Evolutionary conservation across 306 rosid genomes (phyloP).

Genomic region (Lathyrus oleraceus): DNA sequence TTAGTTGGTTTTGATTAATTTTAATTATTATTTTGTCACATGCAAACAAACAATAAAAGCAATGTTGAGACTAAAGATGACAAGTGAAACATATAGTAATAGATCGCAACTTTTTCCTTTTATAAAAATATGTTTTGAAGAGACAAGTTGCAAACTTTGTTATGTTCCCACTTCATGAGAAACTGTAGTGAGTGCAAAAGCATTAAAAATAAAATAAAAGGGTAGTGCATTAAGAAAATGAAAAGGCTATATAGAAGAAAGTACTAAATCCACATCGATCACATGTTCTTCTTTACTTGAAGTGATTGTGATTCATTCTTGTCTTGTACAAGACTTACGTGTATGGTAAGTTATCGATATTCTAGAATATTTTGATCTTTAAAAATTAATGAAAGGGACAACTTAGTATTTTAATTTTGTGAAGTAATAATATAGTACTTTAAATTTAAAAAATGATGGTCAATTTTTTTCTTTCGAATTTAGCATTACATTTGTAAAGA

Average conservation of each 20-base stretch:
- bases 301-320: constrained; percentile 25
- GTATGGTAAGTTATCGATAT: constrained; percentile 11
- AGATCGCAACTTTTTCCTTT: constrained; percentile 35
- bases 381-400: background rate
- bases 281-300: constrained; percentile 27
- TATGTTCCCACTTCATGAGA: constrained; percentile 35
- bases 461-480: background rate
- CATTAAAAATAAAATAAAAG: background rate
- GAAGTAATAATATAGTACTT: background rate
- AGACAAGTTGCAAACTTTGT: constrained; percentile 43
- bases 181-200: constrained; percentile 15
- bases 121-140: constrained; percentile 35
- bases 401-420: background rate
- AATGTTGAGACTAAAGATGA: constrained; percentile 39
- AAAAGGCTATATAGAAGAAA: constrained; percentile 21
- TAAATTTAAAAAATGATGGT: background rate
- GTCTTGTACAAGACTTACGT: constrained; percentile 19
- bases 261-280: constrained; percentile 19
- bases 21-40: constrained; percentile 26
- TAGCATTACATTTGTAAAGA: background rate
- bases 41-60: constrained; percentile 49
- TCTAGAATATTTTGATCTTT: background rate
- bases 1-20: constrained; percentile 24
- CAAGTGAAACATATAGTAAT: constrained; percentile 26
- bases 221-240: constrained; percentile 29